These are phyloP conservation scores for Hibiscus mutabilis DNA, from an alignment of 345 rosid species.

Conservation along the genomic window DNA sequence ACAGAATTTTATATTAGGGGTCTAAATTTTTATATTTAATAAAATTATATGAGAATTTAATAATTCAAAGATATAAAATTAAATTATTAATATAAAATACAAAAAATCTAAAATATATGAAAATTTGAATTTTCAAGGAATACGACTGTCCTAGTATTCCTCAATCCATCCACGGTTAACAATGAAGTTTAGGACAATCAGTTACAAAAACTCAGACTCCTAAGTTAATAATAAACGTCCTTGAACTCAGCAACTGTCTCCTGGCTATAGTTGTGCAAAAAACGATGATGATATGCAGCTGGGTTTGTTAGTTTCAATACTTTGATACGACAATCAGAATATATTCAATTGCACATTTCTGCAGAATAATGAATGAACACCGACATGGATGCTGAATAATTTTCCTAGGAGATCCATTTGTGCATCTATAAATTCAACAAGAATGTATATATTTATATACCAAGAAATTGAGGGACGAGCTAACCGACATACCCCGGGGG, in stretches of 20 bases:
- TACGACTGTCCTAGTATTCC: no score
- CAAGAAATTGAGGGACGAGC: neutral
- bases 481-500: slow-evolving; percentile 3
- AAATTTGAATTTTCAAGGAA: no score
- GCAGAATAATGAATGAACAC: neutral
- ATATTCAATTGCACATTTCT: neutral
- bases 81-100: no score
- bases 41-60: no score
- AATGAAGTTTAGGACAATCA: neutral
- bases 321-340: slow-evolving; percentile 3
- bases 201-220: neutral
- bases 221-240: no score
- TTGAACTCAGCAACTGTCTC: no score
- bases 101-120: no score
- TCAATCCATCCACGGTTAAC: neutral
- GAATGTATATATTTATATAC: neutral
- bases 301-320: neutral
- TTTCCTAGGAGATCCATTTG: neutral
- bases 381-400: neutral
- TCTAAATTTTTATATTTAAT: no score
- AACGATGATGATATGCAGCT: neutral
- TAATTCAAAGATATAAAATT: no score
- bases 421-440: neutral
- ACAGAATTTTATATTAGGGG: no score
- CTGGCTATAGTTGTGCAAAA: neutral